These are phyloP conservation scores for Schizochytrium sp. DNA, from an alignment of 108 stramenopile species.

Conservation along the genomic window DNA sequence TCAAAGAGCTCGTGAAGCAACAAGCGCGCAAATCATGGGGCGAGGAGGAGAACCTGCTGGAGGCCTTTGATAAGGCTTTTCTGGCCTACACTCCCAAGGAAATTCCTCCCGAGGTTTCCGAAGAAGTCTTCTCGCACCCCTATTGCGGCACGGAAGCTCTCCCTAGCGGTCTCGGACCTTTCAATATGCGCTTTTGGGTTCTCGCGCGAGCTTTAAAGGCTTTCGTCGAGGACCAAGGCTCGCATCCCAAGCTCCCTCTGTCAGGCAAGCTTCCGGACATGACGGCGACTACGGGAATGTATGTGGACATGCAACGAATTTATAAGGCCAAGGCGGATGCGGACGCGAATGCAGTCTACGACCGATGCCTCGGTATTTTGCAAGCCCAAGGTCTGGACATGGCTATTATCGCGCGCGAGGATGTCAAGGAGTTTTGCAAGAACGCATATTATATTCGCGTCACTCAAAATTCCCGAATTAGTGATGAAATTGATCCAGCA, in stretches of 20 bases:
- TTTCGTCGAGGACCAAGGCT: background rate
- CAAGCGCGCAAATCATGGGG: constrained; percentile 50
- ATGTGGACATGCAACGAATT: constrained; percentile 66
- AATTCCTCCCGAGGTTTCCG: constrained; percentile 41
- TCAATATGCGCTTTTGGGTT: background rate
- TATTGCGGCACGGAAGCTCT: background rate
- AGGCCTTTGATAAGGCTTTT: constrained; percentile 69
- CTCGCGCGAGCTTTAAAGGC: constrained; percentile 15
- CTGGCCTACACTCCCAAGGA: constrained; percentile 60
- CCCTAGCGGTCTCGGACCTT: background rate
- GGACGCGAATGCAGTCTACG: constrained; percentile 19
- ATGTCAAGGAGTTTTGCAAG: background rate
- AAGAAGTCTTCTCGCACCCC: constrained; percentile 30
- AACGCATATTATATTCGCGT: background rate
- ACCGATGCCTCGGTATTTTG: background rate
- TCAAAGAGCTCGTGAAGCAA: constrained; percentile 46
- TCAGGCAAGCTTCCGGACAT: constrained; percentile 82
- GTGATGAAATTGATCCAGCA: background rate
- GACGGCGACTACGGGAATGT: constrained; percentile 69
- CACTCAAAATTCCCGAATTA: background rate
- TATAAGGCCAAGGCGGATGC: constrained; percentile 62
- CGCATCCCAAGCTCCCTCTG: constrained; percentile 42
- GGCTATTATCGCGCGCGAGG: background rate
- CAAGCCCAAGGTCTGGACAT: background rate
- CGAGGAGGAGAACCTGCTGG: constrained; percentile 70